Conservation (phyloP, 108 stramenopile genomes). For the Nannochloropsis gaditana region DNA sequence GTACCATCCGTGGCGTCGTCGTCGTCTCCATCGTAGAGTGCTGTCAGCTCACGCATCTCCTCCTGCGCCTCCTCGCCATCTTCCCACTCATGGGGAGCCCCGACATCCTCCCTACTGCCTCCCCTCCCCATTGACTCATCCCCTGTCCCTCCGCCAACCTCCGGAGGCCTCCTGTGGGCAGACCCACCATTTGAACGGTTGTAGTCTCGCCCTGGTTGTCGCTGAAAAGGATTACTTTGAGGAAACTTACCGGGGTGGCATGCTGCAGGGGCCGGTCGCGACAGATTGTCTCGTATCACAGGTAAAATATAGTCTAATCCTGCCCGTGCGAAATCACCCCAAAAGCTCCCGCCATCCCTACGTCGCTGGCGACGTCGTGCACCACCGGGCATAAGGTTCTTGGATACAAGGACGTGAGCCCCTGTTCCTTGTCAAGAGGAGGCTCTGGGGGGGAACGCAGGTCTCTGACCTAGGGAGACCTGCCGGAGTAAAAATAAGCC, state of each 20-base stretch:
- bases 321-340: neutral
- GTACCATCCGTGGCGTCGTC: neutral
- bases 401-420: neutral
- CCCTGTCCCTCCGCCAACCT: too few species aligned
- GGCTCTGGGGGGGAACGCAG: too few species aligned
- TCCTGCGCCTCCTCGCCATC: neutral
- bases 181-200: too few species aligned
- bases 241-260: neutral
- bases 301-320: neutral
- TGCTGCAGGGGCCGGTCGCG: neutral
- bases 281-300: neutral
- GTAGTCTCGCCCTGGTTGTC: too few species aligned
- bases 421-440: too few species aligned
- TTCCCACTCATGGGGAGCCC: neutral
- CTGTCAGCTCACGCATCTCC: neutral
- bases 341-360: neutral
- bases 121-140: too few species aligned
- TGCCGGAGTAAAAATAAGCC: too few species aligned
- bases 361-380: neutral
- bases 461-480: too few species aligned
- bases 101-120: too few species aligned
- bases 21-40: neutral
- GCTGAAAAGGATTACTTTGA: too few species aligned
- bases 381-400: neutral
- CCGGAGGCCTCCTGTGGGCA: too few species aligned